Evolutionary conservation across 2,329 filamentous ascomycete genomes (phyloP).

Genomic region (Trichoderma koningiopsis): DNA sequence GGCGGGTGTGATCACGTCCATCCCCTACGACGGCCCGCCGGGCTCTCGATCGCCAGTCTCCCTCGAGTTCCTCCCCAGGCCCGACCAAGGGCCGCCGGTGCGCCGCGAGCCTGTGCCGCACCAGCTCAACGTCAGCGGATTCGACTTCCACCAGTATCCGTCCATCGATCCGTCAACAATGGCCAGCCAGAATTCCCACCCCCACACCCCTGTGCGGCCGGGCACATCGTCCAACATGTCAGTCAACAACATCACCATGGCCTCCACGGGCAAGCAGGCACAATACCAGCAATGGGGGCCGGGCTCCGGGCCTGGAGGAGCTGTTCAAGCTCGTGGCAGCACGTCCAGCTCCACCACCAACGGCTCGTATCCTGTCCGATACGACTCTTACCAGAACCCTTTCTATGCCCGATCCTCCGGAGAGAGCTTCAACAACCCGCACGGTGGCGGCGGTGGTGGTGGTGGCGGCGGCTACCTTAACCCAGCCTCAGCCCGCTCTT

Average conservation of each 20-base stretch:
- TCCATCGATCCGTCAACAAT: conserved; percentile 61
- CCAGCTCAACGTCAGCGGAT: conserved; percentile 75
- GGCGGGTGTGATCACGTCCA: conserved; percentile 82
- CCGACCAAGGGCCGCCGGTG: conserved; percentile 62
- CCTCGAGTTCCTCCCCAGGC: conserved; percentile 71
- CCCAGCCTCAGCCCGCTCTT: conserved; percentile 36
- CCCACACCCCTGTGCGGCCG: conserved; percentile 42
- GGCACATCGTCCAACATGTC: conserved; percentile 29
- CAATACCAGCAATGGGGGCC: conserved; percentile 77
- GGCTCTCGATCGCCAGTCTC: conserved; percentile 71
- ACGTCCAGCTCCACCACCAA: conserved; percentile 53
- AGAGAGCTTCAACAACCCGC: conserved; percentile 51
- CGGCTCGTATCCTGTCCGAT: conserved; percentile 59
- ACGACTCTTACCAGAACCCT: conserved; percentile 65
- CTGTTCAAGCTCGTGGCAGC: conserved; percentile 48
- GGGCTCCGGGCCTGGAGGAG: background rate
- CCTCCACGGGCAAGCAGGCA: conserved; percentile 68
- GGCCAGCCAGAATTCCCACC: conserved; percentile 53
- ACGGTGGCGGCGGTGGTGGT: conserved; percentile 54
- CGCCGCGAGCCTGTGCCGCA: conserved; percentile 77
- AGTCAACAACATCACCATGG: conserved; percentile 68
- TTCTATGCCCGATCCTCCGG: conserved; percentile 52
- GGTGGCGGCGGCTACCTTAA: conserved; percentile 39
- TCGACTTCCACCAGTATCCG: conserved; percentile 90
- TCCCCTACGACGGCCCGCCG: conserved; percentile 75